Conservation (phyloP, 768 basidiomycete genomes). For the Antrodiella citrinella region DNA sequence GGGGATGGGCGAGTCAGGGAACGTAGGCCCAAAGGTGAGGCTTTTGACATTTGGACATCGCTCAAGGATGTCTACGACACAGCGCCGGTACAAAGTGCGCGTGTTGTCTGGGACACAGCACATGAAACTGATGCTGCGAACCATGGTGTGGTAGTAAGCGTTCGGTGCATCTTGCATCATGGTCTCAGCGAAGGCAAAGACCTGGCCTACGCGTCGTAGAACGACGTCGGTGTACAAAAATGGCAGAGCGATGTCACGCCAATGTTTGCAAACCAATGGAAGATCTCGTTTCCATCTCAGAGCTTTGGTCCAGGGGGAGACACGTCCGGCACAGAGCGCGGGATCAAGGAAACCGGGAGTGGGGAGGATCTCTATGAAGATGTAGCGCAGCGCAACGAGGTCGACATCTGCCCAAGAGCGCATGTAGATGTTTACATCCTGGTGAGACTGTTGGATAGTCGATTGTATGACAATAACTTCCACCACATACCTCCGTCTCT, state of each 20-base stretch:
- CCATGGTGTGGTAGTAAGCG: not conserved
- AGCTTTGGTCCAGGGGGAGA: slow-evolving; percentile 1
- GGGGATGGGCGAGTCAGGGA: too few species aligned
- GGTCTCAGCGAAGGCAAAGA: slow-evolving; percentile 1
- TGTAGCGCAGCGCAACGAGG: not conserved
- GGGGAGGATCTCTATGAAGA: not conserved
- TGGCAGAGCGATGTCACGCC: slow-evolving; percentile 1
- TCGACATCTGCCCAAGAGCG: not conserved
- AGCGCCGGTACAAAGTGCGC: not conserved
- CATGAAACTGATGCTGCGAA: not conserved
- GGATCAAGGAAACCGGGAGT: not conserved
- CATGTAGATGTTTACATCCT: too few species aligned
- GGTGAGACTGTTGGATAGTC: too few species aligned
- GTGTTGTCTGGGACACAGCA: not conserved
- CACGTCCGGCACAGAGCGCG: not conserved
- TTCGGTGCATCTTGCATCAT: not conserved
- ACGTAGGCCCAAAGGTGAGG: not conserved
- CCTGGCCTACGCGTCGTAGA: slow-evolving; percentile 1
- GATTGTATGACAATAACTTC: too few species aligned
- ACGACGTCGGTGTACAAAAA: slow-evolving; percentile 5
- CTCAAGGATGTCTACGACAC: not conserved
- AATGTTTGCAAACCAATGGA: slow-evolving; percentile 1
- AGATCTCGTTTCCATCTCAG: not conserved
- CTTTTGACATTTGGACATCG: not conserved
- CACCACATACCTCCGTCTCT: too few species aligned